These are phyloP conservation scores for Adansonia gregorii DNA, from an alignment of 441 rosid genomes.

Conservation along the genomic window DNA sequence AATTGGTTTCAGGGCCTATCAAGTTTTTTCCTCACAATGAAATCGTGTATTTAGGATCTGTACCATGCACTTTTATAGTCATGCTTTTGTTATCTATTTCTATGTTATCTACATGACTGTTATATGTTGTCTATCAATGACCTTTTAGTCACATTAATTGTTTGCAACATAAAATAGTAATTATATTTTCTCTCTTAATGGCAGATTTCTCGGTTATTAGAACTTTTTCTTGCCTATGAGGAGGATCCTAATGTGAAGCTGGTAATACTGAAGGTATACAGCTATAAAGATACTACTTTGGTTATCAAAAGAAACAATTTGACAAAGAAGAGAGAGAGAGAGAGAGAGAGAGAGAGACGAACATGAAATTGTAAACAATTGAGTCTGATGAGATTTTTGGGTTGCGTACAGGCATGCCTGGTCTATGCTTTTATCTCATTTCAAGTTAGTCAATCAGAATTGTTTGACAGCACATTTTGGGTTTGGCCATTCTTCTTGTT, in stretches of 20 bases:
- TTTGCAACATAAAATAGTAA: neutral
- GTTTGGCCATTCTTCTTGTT: neutral
- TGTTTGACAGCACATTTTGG: neutral
- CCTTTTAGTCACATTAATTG: neutral
- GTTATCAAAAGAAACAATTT: neutral
- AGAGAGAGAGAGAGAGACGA: neutral
- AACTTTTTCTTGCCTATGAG: conserved; percentile 31
- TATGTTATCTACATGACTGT: neutral
- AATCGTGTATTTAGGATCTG: neutral
- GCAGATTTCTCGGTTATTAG: conserved; percentile 24
- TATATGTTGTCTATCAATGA: neutral
- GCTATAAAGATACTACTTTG: neutral
- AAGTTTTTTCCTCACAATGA: neutral
- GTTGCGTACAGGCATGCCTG: neutral
- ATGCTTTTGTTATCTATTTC: neutral
- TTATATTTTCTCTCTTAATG: neutral
- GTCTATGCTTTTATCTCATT: neutral
- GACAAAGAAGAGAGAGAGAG: neutral
- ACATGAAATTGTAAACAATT: neutral
- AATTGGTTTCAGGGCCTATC: neutral
- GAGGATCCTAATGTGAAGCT: conserved; percentile 29
- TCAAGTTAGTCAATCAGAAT: neutral
- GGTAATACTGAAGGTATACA: conserved; percentile 27
- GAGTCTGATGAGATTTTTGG: conserved; percentile 15
- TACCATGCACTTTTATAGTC: neutral